Percentiles rank a stretch among this genome's conserved stretches.
These are phyloP conservation scores for Papiliotrema laurentii DNA, from an alignment of 1,284 basidiomycete genomes.

Conservation along the genomic window DNA sequence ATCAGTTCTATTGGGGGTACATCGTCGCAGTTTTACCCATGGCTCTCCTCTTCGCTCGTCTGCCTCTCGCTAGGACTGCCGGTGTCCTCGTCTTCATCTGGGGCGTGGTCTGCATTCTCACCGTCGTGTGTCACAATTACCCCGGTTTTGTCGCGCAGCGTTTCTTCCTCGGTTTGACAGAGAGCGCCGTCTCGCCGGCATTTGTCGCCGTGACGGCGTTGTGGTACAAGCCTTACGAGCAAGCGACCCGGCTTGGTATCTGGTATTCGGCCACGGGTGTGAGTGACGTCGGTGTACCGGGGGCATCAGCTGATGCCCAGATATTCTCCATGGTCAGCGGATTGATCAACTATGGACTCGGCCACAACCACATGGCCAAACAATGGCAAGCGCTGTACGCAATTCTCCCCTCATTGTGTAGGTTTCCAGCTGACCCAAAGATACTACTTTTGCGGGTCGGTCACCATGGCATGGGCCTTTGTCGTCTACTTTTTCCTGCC, in stretches of 20 bases:
- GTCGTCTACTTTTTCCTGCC: constrained; percentile 49
- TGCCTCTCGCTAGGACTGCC: constrained; percentile 45
- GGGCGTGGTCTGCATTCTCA: constrained; percentile 52
- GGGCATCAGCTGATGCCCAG: not conserved
- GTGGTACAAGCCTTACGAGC: constrained; percentile 52
- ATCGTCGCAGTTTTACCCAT: constrained; percentile 49
- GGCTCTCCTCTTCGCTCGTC: constrained; percentile 48
- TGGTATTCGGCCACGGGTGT: constrained; percentile 53
- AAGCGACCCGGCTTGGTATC: constrained; percentile 41
- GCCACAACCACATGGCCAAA: constrained; percentile 38
- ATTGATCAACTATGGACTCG: constrained; percentile 52
- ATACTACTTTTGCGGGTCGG: constrained; percentile 51
- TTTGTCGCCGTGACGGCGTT: constrained; percentile 51
- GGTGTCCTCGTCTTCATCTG: constrained; percentile 44
- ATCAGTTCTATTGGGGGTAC: constrained; percentile 53
- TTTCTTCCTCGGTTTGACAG: constrained; percentile 49
- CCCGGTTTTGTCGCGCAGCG: constrained; percentile 51
- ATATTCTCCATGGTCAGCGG: constrained; percentile 48
- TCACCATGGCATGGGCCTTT: constrained; percentile 50
- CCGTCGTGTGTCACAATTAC: constrained; percentile 46
- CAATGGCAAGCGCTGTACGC: constrained; percentile 52
- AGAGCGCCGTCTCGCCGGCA: constrained; percentile 51
- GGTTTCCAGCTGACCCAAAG: not conserved
- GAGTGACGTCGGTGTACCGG: not conserved
- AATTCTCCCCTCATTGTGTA: not conserved